Conservation (phyloP, 164 flowering plant genomes). For the Litsea cubeba region DNA sequence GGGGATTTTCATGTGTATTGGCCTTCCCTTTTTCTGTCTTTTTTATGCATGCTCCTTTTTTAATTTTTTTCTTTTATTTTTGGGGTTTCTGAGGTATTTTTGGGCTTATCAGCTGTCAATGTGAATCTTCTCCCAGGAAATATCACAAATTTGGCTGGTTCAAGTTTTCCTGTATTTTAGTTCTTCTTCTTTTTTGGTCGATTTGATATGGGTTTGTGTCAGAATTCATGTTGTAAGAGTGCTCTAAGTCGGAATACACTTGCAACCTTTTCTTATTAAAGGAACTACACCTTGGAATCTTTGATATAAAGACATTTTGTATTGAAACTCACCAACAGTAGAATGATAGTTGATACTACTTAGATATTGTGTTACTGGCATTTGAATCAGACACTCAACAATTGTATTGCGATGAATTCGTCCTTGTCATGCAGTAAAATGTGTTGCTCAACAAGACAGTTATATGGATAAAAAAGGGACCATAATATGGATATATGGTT, state of each 20-base stretch:
- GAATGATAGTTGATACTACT: not conserved
- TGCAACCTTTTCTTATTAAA: not conserved
- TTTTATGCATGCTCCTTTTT: too few species aligned
- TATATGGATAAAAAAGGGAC: too few species aligned
- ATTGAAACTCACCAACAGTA: not conserved
- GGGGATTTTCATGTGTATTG: not conserved
- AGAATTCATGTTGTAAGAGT: not conserved
- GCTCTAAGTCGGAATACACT: not conserved
- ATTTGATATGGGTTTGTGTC: not conserved
- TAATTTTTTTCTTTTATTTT: too few species aligned
- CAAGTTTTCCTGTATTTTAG: not conserved
- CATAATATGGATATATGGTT: too few species aligned
- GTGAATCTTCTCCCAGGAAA: not conserved
- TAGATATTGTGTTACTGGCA: not conserved
- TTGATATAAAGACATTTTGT: too few species aligned
- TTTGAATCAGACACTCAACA: not conserved
- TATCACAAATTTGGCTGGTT: not conserved
- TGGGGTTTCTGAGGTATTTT: not conserved
- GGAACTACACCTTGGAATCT: not conserved
- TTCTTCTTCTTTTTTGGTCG: not conserved
- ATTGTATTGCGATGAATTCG: not conserved
- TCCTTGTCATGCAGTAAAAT: not conserved
- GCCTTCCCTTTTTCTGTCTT: not conserved
- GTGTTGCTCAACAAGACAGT: too few species aligned
- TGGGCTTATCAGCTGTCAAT: not conserved